phyloP scores from a whole-genome alignment of 352 stramenopile species.

The Globisporangium mamillatum region DNA sequence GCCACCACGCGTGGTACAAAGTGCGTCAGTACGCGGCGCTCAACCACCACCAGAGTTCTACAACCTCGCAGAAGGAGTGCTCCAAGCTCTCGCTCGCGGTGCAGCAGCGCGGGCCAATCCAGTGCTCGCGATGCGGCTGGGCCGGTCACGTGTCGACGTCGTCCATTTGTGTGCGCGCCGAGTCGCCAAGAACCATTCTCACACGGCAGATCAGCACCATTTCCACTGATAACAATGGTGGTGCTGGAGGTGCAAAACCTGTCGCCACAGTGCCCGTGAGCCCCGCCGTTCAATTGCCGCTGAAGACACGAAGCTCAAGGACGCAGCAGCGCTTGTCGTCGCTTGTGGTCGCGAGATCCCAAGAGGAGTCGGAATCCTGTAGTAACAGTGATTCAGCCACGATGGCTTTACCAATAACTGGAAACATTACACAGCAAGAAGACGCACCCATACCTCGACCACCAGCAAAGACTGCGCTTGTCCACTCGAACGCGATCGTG shows the following conservation, averaged over 20 bases:
- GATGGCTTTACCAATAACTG: no score
- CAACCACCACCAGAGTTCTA: conserved; percentile 47
- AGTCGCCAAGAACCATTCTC: background rate
- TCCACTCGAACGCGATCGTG: conserved; percentile 1
- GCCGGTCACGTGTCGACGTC: conserved; percentile 51
- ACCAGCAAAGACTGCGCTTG: background rate
- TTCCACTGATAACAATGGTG: background rate
- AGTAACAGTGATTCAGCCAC: no score
- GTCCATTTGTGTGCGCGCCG: conserved; percentile 29
- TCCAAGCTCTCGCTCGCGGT: conserved; percentile 31
- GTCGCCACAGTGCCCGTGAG: background rate
- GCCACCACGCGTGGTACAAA: conserved; percentile 54
- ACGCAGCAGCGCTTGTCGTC: conserved; percentile 4
- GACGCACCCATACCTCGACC: no score
- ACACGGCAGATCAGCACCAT: background rate
- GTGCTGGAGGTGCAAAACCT: background rate
- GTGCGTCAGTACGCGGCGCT: conserved; percentile 50
- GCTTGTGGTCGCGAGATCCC: background rate
- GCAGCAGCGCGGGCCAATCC: conserved; percentile 46
- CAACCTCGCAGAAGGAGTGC: conserved; percentile 23
- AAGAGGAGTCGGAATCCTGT: no score
- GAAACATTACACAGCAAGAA: no score
- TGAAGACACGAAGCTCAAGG: conserved; percentile 1
- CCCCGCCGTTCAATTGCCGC: background rate
- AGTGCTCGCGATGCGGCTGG: conserved; percentile 56